phyloP scores from a whole-genome alignment of 352 stramenopile species.

The Aphanomyces astaci region DNA sequence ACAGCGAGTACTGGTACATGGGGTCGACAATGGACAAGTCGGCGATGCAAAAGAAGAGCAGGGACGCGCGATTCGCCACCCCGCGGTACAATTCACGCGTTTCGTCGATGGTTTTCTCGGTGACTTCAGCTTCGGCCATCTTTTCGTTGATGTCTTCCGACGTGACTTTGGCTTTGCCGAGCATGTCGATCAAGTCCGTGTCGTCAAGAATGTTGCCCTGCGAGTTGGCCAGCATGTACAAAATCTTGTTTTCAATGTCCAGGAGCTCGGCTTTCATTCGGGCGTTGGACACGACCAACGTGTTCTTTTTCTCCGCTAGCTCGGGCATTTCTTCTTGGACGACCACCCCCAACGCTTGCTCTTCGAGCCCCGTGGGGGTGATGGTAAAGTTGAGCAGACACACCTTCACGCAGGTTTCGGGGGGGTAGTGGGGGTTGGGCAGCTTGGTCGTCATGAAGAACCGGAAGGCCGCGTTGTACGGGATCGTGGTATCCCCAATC shows the following conservation, averaged over 20 bases:
- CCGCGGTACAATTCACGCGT: constrained; percentile 83
- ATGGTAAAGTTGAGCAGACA: constrained; percentile 91
- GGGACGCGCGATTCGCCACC: constrained; percentile 82
- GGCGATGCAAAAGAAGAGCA: constrained; percentile 90
- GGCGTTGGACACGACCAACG: constrained; percentile 85
- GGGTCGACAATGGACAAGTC: constrained; percentile 86
- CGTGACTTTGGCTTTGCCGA: constrained; percentile 87
- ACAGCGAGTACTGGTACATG: constrained; percentile 93
- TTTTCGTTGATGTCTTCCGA: constrained; percentile 90
- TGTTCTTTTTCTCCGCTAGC: constrained; percentile 91
- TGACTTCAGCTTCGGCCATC: constrained; percentile 87
- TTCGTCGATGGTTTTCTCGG: constrained; percentile 87
- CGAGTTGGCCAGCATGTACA: constrained; percentile 90
- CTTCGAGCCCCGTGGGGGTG: constrained; percentile 83
- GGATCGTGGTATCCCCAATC: constrained; percentile 85
- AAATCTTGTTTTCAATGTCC: constrained; percentile 91
- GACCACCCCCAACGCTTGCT: constrained; percentile 87
- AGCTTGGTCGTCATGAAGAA: constrained; percentile 94
- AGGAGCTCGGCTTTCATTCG: constrained; percentile 89
- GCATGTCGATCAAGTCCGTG: constrained; percentile 87
- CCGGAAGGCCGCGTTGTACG: constrained; percentile 84
- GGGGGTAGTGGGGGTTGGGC: constrained; percentile 88
- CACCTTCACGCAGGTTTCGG: constrained; percentile 89
- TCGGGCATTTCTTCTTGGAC: constrained; percentile 92
- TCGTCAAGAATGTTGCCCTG: constrained; percentile 92